These are phyloP conservation scores for Phytophthora brassicae DNA, from an alignment of 352 stramenopile genomes.

Conservation along the genomic window DNA sequence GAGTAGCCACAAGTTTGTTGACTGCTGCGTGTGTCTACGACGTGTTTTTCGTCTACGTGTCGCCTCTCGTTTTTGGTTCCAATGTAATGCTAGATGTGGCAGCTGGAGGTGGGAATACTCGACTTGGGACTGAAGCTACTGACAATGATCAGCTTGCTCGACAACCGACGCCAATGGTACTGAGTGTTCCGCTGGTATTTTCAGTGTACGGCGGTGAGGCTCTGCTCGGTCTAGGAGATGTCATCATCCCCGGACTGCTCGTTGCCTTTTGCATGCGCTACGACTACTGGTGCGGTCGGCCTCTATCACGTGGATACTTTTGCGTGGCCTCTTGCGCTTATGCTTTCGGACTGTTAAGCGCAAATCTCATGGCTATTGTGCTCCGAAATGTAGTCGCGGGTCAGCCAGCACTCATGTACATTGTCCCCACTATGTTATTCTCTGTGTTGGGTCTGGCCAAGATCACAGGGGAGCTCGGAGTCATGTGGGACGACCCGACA, in stretches of 20 bases:
- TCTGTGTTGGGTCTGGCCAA: conserved; percentile 60
- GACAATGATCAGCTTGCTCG: conserved; percentile 9
- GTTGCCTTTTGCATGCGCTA: conserved; percentile 91
- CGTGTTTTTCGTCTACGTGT: conserved; percentile 95
- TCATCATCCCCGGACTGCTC: conserved; percentile 92
- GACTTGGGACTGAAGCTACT: conserved; percentile 5
- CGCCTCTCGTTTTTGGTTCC: conserved; percentile 75
- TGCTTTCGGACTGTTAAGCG: conserved; percentile 88
- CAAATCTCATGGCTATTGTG: conserved; percentile 92
- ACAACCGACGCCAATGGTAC: conserved; percentile 48
- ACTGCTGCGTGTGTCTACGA: conserved; percentile 91
- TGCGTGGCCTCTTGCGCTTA: conserved; percentile 66
- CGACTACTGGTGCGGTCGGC: conserved; percentile 75
- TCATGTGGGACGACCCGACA: conserved; percentile 77
- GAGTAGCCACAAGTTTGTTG: conserved; percentile 83
- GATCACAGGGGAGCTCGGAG: conserved; percentile 52
- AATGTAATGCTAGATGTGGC: conserved; percentile 93
- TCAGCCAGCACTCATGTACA: conserved; percentile 95
- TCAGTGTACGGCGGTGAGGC: conserved; percentile 86
- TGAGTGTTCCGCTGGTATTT: conserved; percentile 90
- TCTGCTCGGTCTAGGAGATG: conserved; percentile 94
- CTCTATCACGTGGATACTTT: conserved; percentile 82
- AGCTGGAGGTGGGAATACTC: conserved; percentile 51
- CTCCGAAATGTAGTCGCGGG: conserved; percentile 85
- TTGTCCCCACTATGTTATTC: conserved; percentile 89